Base-by-base conservation (phyloP, 768 basidiomycete species). In the Auricularia sp. region DNA sequence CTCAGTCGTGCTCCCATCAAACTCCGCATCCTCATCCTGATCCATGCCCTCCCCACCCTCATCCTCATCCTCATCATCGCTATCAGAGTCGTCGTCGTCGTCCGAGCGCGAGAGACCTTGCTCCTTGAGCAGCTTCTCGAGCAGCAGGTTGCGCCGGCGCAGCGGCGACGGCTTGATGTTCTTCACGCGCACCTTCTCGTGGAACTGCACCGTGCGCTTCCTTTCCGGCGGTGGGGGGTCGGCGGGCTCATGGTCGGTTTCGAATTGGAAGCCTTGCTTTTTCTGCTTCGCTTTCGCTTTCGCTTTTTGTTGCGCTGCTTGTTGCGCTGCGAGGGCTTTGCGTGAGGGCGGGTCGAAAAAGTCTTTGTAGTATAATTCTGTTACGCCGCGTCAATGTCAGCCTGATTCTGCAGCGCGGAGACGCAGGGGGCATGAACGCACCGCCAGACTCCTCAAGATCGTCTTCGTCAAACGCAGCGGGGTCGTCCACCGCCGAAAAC, bases 141-240 rank as follows among this genome's bases (percentile, higher is more conserved):
- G 63, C 37, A 10, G 44, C 6, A 59, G 56, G 24, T n/a, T 24
- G 11, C 56, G 56, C 11, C 56, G 56, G 24, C 56, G 56, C 8
- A 59, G 24, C 10, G 56, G 88, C 24, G 84, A 83, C 1, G 87
- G 78, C 69, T 86, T 87, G 71, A 94, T 93, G 58, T 83, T 88
- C 76, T 87, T 93, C 44, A 94, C 88, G 44, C 85, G 79, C 34
- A 95, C 93, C 70, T 87, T 81, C 3, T 92, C 88, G 70, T 87
- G 82, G 73, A 95, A 95, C 24, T 89, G 86, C 11, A 94, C 93
- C 64, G 80, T 83, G 47, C 78, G 75, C 47, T 63, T 75, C 73
- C 24, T 6, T 33, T 33, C 14, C 33, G 34, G 56, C 34, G 10
- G 29, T 5, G 56, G 24, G 21, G 56, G 54, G 24, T 56, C 29